Evolutionary conservation across 805 yeast genomes (phyloP).

Genomic region (Candida broadrunensis): DNA sequence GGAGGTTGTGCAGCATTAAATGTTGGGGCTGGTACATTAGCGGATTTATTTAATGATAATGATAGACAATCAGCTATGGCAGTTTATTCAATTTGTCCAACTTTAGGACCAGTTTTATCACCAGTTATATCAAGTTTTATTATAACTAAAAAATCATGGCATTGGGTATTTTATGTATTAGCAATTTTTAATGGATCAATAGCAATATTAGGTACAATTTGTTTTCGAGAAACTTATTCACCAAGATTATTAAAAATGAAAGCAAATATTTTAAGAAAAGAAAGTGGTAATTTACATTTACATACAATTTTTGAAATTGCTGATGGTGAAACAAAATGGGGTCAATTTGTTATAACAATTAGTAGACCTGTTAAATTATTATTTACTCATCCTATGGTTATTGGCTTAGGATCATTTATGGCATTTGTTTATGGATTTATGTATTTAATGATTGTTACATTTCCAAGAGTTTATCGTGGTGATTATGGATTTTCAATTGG

Average conservation of each 20-base stretch:
- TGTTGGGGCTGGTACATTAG: conserved; percentile 67
- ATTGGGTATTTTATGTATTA: conserved; percentile 26
- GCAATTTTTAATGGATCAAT: conserved; percentile 21
- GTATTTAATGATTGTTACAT: conserved; percentile 39
- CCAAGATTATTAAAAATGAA: conserved; percentile 21
- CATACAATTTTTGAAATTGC: conserved; percentile 41
- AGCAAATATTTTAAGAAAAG: conserved; percentile 22
- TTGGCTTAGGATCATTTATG: conserved; percentile 33
- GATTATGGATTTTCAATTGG: conserved; percentile 26
- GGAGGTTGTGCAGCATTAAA: conserved; percentile 67
- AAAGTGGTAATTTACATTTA: conserved; percentile 32
- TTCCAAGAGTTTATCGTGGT: conserved; percentile 38
- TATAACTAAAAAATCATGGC: conserved; percentile 12
- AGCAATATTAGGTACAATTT: conserved; percentile 13
- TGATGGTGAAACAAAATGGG: conserved; percentile 17
- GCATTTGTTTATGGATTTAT: conserved; percentile 44
- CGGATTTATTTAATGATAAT: conserved; percentile 55
- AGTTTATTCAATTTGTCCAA: conserved; percentile 25
- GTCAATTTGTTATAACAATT: conserved; percentile 14
- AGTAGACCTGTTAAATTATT: conserved; percentile 21
- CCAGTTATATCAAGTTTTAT: conserved; percentile 26
- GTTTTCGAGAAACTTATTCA: conserved; percentile 28
- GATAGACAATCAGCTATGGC: conserved; percentile 41
- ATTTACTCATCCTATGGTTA: conserved; percentile 25
- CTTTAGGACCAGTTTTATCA: conserved; percentile 28